These are phyloP conservation scores for Hericium erinaceus DNA, from an alignment of 768 basidiomycete species.

Conservation along the genomic window DNA sequence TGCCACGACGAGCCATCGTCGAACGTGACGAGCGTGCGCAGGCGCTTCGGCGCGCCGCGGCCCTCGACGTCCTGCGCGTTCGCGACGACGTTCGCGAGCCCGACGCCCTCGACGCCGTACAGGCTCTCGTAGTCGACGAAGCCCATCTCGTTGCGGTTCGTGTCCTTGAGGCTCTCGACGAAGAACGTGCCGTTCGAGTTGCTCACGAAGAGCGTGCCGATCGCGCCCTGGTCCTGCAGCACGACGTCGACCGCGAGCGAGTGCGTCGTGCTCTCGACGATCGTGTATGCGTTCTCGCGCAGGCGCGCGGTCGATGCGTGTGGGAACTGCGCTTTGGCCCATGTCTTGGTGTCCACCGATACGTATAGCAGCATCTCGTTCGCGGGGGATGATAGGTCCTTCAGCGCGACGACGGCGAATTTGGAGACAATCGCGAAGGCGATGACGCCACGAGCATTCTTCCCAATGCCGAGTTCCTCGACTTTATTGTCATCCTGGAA, in stretches of 20 bases:
- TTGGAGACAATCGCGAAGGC: conserved; percentile 91
- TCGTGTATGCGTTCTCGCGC: conserved; percentile 89
- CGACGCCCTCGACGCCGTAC: conserved; percentile 83
- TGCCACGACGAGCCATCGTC: conserved; percentile 81
- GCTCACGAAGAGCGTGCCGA: conserved; percentile 91
- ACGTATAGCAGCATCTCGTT: conserved; percentile 85
- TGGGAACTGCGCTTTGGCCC: conserved; percentile 89
- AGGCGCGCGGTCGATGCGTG: conserved; percentile 74
- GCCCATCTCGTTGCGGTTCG: conserved; percentile 81
- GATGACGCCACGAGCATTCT: conserved; percentile 79
- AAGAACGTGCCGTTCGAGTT: conserved; percentile 97
- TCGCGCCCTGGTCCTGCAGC: conserved; percentile 46
- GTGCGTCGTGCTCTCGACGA: conserved; percentile 89
- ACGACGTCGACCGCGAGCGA: conserved; percentile 94
- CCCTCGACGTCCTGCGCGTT: conserved; percentile 82
- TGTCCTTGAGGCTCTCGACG: conserved; percentile 82
- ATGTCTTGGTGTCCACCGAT: conserved; percentile 69
- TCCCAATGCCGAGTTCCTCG: conserved; percentile 82
- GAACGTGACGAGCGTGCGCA: conserved; percentile 79
- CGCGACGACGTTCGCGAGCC: conserved; percentile 77
- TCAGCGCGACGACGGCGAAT: conserved; percentile 85
- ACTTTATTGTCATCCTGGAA: conserved; percentile 55
- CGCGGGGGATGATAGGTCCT: conserved; percentile 46
- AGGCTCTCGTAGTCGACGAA: conserved; percentile 91
- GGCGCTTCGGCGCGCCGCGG: conserved; percentile 54